These are phyloP conservation scores for Cladosporium halotolerans DNA, from an alignment of 2,329 filamentous ascomycete species.

Conservation along the genomic window DNA sequence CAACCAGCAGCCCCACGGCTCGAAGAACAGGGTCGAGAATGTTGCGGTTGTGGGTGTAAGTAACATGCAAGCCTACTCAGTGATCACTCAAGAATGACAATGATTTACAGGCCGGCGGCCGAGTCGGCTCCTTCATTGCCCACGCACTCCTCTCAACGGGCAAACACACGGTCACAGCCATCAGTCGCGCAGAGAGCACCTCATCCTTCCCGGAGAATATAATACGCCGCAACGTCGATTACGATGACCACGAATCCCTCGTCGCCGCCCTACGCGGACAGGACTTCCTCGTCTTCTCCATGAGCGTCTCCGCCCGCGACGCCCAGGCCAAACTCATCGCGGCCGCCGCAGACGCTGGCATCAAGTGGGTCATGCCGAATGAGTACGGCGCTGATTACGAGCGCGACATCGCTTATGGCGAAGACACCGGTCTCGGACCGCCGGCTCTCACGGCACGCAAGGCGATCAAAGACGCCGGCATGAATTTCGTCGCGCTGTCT, in stretches of 20 bases:
- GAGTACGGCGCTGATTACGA: conserved; percentile 27
- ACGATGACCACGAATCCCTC: conserved; percentile 19
- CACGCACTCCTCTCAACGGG: conserved; percentile 26
- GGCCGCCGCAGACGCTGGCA: conserved; percentile 24
- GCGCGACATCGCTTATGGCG: conserved; percentile 22
- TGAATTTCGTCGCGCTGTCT: conserved; percentile 19
- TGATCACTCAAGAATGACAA: background rate
- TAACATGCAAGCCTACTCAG: background rate
- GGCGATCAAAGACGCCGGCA: conserved; percentile 21
- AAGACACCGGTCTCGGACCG: conserved; percentile 17
- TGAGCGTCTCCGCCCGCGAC: conserved; percentile 20
- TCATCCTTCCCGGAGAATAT: conserved; percentile 30
- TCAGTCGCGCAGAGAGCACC: conserved; percentile 35
- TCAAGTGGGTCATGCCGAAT: conserved; percentile 29
- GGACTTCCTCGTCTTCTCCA: conserved; percentile 30
- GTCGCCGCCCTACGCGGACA: conserved; percentile 26
- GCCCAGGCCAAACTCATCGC: conserved; percentile 21
- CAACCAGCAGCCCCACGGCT: conserved; percentile 4
- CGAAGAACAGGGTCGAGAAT: conserved; percentile 8
- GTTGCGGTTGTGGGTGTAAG: conserved; percentile 11
- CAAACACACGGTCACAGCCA: conserved; percentile 33
- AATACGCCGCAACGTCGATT: conserved; percentile 22
- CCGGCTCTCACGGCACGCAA: conserved; percentile 14
- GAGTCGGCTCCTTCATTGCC: conserved; percentile 28
- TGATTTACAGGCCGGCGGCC: conserved; percentile 16